Evolutionary conservation across 805 yeast genomes (phyloP).

Genomic region (Candida hungchunana): DNA sequence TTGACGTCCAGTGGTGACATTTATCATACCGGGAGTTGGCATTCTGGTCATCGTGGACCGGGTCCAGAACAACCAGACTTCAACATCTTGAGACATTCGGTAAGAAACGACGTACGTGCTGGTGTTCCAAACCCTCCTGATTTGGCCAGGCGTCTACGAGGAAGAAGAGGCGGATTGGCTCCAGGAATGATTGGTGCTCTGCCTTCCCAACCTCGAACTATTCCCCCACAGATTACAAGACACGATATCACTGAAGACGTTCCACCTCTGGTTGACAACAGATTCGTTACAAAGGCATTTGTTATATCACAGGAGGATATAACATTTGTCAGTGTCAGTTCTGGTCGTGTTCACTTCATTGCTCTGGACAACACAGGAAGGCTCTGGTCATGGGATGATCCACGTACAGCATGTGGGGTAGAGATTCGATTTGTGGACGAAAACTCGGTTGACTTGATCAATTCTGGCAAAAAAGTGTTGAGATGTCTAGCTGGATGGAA

Average conservation of each 20-base stretch:
- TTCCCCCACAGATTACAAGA: not conserved
- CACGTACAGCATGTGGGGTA: conserved; percentile 39
- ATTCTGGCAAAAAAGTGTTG: conserved; percentile 30
- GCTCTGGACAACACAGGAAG: conserved; percentile 48
- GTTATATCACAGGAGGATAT: conserved; percentile 20
- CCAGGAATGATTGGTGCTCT: conserved; percentile 8
- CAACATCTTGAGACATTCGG: conserved; percentile 14
- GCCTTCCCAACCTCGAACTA: not conserved
- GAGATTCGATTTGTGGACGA: conserved; percentile 33
- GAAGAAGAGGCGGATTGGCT: conserved; percentile 1
- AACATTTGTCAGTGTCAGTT: conserved; percentile 44
- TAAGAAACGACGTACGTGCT: not conserved
- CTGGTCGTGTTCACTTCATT: conserved; percentile 63
- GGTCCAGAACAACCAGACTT: conserved; percentile 38
- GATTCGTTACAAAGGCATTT: conserved; percentile 15
- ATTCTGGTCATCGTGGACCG: conserved; percentile 37
- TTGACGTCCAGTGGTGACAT: conserved; percentile 52
- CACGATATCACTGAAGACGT: not conserved
- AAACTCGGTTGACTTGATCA: conserved; percentile 27
- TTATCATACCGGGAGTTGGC: conserved; percentile 49
- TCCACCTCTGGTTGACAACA: conserved; percentile 5
- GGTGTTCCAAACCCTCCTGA: not conserved
- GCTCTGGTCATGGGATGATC: conserved; percentile 60
- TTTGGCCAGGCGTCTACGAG: not conserved
- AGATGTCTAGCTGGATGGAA: conserved; percentile 69